Evolutionary conservation across 1,284 basidiomycete genomes (phyloP), one percentile per base, ranked within the genome.

Genomic region (Phaffia rhodozyma): DNA sequence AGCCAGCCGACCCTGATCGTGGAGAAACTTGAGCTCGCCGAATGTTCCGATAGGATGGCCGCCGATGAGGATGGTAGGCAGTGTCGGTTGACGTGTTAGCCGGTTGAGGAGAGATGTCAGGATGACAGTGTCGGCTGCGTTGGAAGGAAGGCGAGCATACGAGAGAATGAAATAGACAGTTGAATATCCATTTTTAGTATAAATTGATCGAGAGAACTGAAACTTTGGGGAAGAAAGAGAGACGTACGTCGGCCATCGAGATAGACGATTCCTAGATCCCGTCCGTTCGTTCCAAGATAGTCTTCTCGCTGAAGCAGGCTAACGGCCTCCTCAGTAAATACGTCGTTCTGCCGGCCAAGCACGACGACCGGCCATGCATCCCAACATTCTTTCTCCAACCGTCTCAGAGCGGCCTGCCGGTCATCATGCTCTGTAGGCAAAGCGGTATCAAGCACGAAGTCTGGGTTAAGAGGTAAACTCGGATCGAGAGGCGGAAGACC

Each of bases 391-490:
- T 60, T 52, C 29, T 60, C 64, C 27, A 67, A 58, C 25, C 63
- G 55, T 20, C 55, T 38, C 21, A 62, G 48, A 5, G 62, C 55
- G 1, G 59, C 66, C 60, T 83, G 79, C 18, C 74, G 72, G 0
- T 82, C 83, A 21, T 78, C 79, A 5, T 76, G 71, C 16, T 30
- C 5, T 54, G 79, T 76, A 13, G 83, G 80, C 0, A 84, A 83
- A 71, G 88, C 84, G 71, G 87, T 87, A 69, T 86, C 87, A 53
- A 89, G 79, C 9, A 89, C 80, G 63, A 87, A 80, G 67, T 86
- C 81, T 3, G 87, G 86, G 72, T 88, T 85, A 65, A 89, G 81
- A 0, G 85, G 81, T n/a, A 70, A 67, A 11, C 77, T 69, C 0
- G 86, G 85, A 70, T 89, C 81, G 60, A 88, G 80, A 29, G 75